These are phyloP conservation scores for Fusarium sp. DNA, from an alignment of 2,329 filamentous ascomycete genomes.

Conservation along the genomic window DNA sequence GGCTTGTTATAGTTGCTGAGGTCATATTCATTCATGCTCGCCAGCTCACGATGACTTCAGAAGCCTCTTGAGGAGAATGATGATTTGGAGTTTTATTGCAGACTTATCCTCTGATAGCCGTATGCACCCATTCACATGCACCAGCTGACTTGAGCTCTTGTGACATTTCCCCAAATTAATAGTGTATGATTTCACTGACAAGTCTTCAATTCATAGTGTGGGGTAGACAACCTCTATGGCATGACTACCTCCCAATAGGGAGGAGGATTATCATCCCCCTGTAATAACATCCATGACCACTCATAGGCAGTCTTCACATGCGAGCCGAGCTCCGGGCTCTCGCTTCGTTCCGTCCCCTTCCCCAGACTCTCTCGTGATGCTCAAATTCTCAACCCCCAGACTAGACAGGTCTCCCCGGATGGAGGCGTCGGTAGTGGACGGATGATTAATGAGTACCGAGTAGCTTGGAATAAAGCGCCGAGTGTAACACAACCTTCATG, in stretches of 20 bases:
- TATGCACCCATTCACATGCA: background rate
- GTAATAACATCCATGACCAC: background rate
- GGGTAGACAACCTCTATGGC: background rate
- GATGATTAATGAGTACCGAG: conserved; percentile 13
- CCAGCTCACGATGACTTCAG: background rate
- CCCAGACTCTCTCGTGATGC: conserved; percentile 11
- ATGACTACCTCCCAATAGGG: background rate
- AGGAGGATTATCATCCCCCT: background rate
- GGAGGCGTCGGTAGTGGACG: conserved; percentile 20
- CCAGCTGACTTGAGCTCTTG: background rate
- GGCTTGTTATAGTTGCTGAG: background rate
- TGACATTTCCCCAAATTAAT: background rate
- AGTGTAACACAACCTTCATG: conserved; percentile 11
- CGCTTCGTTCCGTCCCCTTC: conserved; percentile 5
- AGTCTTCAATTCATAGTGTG: background rate
- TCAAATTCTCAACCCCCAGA: conserved; percentile 9
- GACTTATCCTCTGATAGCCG: background rate
- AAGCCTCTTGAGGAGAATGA: background rate
- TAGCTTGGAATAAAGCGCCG: conserved; percentile 21
- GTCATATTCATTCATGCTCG: background rate
- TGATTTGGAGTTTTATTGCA: background rate
- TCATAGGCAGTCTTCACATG: conserved; percentile 8
- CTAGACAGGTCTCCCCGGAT: background rate
- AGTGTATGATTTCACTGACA: background rate
- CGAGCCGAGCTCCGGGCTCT: conserved; percentile 8